phyloP scores from a whole-genome alignment of 352 stramenopile genomes.

The Globisporangium mamillatum region DNA sequence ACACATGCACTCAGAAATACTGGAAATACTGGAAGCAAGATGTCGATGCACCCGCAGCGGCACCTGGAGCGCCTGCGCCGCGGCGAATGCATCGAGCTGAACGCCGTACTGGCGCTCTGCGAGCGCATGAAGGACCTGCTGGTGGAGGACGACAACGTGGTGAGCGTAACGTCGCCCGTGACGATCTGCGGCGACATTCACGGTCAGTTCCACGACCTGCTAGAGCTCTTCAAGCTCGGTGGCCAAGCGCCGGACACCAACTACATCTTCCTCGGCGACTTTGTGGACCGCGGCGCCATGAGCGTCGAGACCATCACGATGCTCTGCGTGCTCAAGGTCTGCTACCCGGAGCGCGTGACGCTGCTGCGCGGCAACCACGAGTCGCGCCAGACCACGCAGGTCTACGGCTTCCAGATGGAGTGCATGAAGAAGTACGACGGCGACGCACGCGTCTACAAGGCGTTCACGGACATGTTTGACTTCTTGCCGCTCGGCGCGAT shows the following conservation, averaged over 20 bases:
- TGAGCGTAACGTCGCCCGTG: conserved; percentile 72
- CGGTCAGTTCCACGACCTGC: conserved; percentile 96
- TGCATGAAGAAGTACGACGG: conserved; percentile 86
- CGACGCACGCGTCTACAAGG: conserved; percentile 69
- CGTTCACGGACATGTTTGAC: conserved; percentile 79
- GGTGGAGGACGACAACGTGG: conserved; percentile 80
- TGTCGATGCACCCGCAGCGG: conserved; percentile 31
- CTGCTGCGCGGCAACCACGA: conserved; percentile 97
- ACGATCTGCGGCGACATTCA: conserved; percentile 94
- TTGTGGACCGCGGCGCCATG: conserved; percentile 95
- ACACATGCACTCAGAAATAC: too few species aligned
- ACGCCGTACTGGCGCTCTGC: conserved; percentile 53
- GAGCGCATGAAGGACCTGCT: conserved; percentile 69
- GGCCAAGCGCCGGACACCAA: conserved; percentile 83
- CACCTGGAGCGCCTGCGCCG: conserved; percentile 64
- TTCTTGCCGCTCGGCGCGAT: conserved; percentile 81
- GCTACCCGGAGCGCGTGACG: conserved; percentile 90
- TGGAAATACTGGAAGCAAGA: background rate
- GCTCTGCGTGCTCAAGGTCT: conserved; percentile 86
- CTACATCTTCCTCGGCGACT: conserved; percentile 97
- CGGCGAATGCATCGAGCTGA: conserved; percentile 53
- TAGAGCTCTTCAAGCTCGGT: conserved; percentile 91
- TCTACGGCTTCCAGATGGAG: conserved; percentile 85
- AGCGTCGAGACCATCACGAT: conserved; percentile 93
- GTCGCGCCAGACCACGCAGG: conserved; percentile 74